Evolutionary conservation across 2,329 filamentous ascomycete genomes (phyloP), one percentile per base, ranked within the genome.

Genomic region (Botrytis elliptica): DNA sequence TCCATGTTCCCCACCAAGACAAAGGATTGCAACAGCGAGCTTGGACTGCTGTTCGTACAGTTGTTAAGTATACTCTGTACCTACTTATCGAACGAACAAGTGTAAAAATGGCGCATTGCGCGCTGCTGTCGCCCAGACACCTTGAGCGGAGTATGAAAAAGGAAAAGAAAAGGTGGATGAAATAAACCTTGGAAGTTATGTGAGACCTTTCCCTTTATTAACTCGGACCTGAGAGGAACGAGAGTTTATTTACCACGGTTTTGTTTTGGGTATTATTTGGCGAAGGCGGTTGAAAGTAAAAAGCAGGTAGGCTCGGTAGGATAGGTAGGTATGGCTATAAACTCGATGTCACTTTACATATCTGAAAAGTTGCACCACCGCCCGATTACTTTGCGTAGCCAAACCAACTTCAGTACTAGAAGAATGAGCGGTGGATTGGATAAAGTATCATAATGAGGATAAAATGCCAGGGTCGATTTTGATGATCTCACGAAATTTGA

Each of bases 181-280:
- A 22, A 36, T 52, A 33, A 55, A 55, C 7, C 33, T 40, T n/a
- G 22, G 36, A 67, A 40, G 65, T 55, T 40, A 40, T 67, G 8
- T 55, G 46, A 67, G 46, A 67, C 65, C 65, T 55, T 38, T 55
- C 33, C 46, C 25, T 55, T 38, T 67, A 22, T 55, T 14, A n/a
- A n/a, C 49, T n/a, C 20, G 49, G 49, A n/a, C 49, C 49, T 52
- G 49, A 14, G 49, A 12, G 49, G 25, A 52, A 52, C 49, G 49
- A 52, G 49, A 52, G 20, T 18, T 52, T n/a, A 63, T 18, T 52
- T n/a, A 63, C 14, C 2, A 29, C 42, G 49, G 63, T 46, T 66
- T 52, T 66, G 63, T 46, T 66, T 52, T 38, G 22, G 64, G 64
- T 36, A 65, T 65, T 46, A 42, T 65, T 65, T 33, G 40, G 62